A percentile compares a stretch with the other conserved stretches of the same genome.
Conservation (phyloP, 768 basidiomycete species). For the Suillus subaureus region DNA sequence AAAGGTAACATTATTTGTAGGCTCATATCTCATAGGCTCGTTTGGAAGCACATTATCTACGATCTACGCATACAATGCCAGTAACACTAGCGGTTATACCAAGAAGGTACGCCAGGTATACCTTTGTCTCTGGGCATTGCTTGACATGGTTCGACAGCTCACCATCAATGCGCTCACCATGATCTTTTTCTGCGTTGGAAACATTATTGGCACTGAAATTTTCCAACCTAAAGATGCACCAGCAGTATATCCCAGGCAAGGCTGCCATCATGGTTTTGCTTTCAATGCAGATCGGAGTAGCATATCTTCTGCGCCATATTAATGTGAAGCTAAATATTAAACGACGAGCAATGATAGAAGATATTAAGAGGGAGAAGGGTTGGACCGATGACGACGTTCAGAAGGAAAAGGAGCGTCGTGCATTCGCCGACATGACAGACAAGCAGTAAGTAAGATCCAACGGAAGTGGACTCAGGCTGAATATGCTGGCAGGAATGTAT, state of each 20-base stretch:
- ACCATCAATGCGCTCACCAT: slow-evolving; percentile 24
- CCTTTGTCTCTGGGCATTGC: not conserved
- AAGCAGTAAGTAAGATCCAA: slow-evolving; percentile 20
- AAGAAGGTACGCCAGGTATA: slow-evolving; percentile 25
- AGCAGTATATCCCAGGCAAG: slow-evolving; percentile 37
- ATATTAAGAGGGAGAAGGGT: slow-evolving; percentile 18
- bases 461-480: not conserved
- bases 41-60: slow-evolving; percentile 28
- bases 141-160: slow-evolving; percentile 11
- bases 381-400: slow-evolving; percentile 28
- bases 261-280: slow-evolving; percentile 34
- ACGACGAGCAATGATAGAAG: slow-evolving; percentile 17
- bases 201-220: slow-evolving; percentile 27
- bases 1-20: slow-evolving; percentile 12
- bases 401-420: slow-evolving; percentile 25
- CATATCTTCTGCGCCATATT: slow-evolving; percentile 21
- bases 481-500: slow-evolving; percentile 29
- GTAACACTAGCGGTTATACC: slow-evolving; percentile 28
- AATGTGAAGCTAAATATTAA: slow-evolving; percentile 27
- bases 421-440: slow-evolving; percentile 33
- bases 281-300: slow-evolving; percentile 23
- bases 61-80: slow-evolving; percentile 29
- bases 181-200: slow-evolving; percentile 21
- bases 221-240: slow-evolving; percentile 28
- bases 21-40: slow-evolving; percentile 21